Evolutionary conservation across 176 grass and related monocot species (phyloP), one percentile per base, ranked within the genome.

Genomic region (Calamus simplicifolius): DNA sequence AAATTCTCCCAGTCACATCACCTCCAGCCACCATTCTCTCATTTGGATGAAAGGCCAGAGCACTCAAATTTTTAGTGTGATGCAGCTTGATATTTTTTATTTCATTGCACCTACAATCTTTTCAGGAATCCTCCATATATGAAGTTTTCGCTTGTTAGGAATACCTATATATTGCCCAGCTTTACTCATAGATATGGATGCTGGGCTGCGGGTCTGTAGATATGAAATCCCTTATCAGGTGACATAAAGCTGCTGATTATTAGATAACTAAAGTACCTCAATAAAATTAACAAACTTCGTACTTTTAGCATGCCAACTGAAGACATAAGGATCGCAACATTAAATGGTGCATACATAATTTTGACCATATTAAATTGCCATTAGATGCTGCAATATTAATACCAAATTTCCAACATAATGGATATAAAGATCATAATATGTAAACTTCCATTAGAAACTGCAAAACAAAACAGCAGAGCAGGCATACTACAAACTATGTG

Each of bases 61-160:
- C 66, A 64, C 50, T 76, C 57, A 98, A 43, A 8, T 35, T 43
- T 66, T 84, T 90, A 5, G 87, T 85, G 61, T 98, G 93, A 17
- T 62, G 59, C 25, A 97, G 71, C 71, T 98, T 98, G 61, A 98
- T 72, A 38, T 92, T 98, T 75, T 75, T 82, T 29, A 98, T 82
- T 23, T 75, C 77, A 4, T 79, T 73, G 56, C 60, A 49, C 54
- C 72, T 91, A 68, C 77, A 98, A 72, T 85, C 66, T 64, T 82
- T 0, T 4, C 51, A 28, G 93, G 84, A 66, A 88, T 58, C 52
- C 62, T 83, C 87, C 93, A 98, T 56, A 98, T 73, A 50, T 81
- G 73, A 62, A 98, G 66, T 49, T 82, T 83, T 66, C 71, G 66
- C 29, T 73, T 80, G 68, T 85, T 88, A 62, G 62, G 62, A 51